Evolutionary conservation across 2,329 filamentous ascomycete genomes (phyloP).

Genomic region (Botrytis tulipae): DNA sequence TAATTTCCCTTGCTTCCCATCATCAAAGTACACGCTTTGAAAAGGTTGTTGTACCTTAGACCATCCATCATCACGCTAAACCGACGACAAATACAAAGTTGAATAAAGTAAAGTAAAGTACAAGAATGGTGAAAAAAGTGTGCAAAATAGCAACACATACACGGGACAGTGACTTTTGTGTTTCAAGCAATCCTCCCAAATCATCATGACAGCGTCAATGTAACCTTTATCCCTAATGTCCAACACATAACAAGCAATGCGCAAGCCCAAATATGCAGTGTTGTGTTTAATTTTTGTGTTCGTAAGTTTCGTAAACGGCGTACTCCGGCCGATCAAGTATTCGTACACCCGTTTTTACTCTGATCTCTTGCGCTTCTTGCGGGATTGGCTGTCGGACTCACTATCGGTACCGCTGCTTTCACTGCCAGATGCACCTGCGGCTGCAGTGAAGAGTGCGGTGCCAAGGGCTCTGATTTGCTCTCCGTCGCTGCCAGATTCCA

Average conservation of each 20-base stretch:
- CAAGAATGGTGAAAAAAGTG: slow-evolving; percentile 33
- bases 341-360: slow-evolving; percentile 44
- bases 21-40: slow-evolving; percentile 26
- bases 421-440: slow-evolving; percentile 69
- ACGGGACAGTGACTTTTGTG: slow-evolving; percentile 37
- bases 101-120: slow-evolving; percentile 37
- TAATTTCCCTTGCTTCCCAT: slow-evolving; percentile 22
- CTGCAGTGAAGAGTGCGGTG: slow-evolving; percentile 78
- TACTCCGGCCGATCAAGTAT: slow-evolving; percentile 30
- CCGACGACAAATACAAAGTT: slow-evolving; percentile 32
- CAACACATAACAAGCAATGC: slow-evolving; percentile 29
- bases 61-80: slow-evolving; percentile 40
- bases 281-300: slow-evolving; percentile 29
- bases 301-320: slow-evolving; percentile 33
- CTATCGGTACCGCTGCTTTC: slow-evolving; percentile 53
- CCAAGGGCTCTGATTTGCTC: slow-evolving; percentile 69
- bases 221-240: slow-evolving; percentile 33
- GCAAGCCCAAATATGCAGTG: slow-evolving; percentile 32
- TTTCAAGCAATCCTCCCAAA: slow-evolving; percentile 27
- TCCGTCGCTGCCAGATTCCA: slow-evolving; percentile 44
- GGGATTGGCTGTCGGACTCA: slow-evolving; percentile 48
- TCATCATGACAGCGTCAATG: slow-evolving; percentile 36
- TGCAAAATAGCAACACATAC: slow-evolving; percentile 20
- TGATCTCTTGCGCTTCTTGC: slow-evolving; percentile 77
- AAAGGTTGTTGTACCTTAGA: slow-evolving; percentile 23